Percentiles rank a stretch among this genome's conserved stretches.
These are phyloP conservation scores for Penicillium daleae DNA, from an alignment of 495 filamentous ascomycete genomes.

Conservation along the genomic window DNA sequence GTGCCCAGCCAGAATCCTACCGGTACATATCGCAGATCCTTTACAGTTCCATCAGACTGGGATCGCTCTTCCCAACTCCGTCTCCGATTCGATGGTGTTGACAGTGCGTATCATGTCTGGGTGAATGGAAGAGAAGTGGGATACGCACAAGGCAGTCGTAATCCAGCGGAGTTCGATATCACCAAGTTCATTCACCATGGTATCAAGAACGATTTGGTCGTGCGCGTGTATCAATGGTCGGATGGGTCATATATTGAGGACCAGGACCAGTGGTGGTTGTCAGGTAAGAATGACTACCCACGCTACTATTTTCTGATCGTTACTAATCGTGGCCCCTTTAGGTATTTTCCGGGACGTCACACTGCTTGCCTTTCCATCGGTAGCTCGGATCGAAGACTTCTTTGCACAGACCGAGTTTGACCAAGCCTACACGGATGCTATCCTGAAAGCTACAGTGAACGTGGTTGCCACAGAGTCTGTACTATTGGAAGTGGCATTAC, in stretches of 20 bases:
- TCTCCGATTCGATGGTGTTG: background rate
- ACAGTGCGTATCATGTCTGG: conserved; percentile 5
- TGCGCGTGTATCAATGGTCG: conserved; percentile 65
- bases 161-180: conserved; percentile 1
- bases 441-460: background rate
- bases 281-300: conserved; percentile 32
- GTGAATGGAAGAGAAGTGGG: background rate
- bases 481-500: background rate
- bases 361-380: background rate
- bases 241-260: conserved; percentile 69
- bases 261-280: conserved; percentile 63
- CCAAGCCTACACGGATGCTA: background rate
- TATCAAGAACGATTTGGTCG: conserved; percentile 52
- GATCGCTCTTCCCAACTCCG: background rate
- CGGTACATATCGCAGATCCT: conserved; percentile 60
- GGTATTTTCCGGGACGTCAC: conserved; percentile 1
- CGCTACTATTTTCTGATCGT: background rate
- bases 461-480: background rate
- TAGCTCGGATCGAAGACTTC: background rate
- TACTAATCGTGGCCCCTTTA: background rate
- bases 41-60: conserved; percentile 46
- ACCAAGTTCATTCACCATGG: background rate
- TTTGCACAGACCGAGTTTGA: background rate
- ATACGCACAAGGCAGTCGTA: background rate
- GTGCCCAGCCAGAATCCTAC: conserved; percentile 64